A percentile compares a stretch with the other conserved stretches of the same genome.
These are phyloP conservation scores for Trypanosoma mega DNA, from an alignment of 208 protist species.

Conservation along the genomic window DNA sequence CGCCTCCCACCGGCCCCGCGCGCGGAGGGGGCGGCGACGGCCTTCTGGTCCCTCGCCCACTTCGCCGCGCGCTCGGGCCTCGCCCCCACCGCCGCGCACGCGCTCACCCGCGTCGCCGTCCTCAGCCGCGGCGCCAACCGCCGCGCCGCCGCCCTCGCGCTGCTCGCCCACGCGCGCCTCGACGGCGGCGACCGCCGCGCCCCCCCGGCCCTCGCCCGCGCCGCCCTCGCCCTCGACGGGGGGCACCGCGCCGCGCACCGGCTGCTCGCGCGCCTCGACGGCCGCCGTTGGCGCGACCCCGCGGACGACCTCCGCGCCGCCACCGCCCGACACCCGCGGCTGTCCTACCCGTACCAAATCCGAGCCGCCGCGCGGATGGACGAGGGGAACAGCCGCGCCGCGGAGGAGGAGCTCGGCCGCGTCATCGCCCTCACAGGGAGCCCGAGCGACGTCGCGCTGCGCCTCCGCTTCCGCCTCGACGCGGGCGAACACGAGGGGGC, in stretches of 20 bases:
- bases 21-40: too few relatives aligned
- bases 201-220: neutral
- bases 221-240: neutral
- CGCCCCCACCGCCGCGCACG: neutral
- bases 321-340: slow-evolving; percentile 27
- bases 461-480: slow-evolving; percentile 36
- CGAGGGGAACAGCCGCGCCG: slow-evolving; percentile 31
- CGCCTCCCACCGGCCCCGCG: too few relatives aligned
- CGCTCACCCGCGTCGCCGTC: neutral
- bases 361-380: slow-evolving; percentile 53
- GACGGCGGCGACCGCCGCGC: neutral
- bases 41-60: too few relatives aligned
- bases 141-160: neutral
- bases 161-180: neutral
- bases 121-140: neutral
- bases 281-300: too few relatives aligned
- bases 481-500: neutral
- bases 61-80: too few relatives aligned
- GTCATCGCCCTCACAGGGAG: slow-evolving; percentile 34
- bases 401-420: slow-evolving; percentile 32
- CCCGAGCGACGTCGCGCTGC: slow-evolving; percentile 35
- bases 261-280: neutral
- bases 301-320: slow-evolving; percentile 30
- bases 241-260: neutral
- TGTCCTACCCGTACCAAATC: slow-evolving; percentile 38